Evolutionary conservation across 345 rosid genomes (phyloP).

Genomic region (Streptanthus diversifolius): DNA sequence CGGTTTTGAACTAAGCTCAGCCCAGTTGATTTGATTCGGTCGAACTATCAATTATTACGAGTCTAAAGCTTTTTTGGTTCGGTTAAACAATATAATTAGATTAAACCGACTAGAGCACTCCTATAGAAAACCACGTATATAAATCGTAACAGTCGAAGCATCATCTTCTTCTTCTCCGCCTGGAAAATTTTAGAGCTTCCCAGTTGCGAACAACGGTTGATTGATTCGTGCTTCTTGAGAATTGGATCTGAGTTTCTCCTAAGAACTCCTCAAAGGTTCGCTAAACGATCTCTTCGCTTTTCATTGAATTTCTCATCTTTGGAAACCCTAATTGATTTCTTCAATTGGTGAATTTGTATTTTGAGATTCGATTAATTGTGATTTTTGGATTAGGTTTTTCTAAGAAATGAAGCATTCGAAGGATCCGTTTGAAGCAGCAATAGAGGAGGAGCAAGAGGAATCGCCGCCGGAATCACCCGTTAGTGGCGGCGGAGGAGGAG

Average conservation of each 20-base stretch:
- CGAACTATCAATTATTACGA: background rate
- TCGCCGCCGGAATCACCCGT: slow-evolving; percentile 59
- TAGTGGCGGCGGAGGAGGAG: slow-evolving; percentile 40
- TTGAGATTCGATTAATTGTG: background rate
- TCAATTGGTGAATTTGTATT: background rate
- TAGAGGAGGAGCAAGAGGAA: slow-evolving; percentile 73
- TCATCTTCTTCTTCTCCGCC: background rate
- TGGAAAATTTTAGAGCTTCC: background rate
- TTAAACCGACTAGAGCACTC: slow-evolving; percentile 2
- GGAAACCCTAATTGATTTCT: slow-evolving; percentile 1
- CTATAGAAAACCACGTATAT: background rate
- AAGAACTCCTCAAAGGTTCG: background rate
- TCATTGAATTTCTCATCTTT: no score
- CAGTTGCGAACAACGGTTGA: background rate
- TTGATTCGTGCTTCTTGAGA: slow-evolving; percentile 4
- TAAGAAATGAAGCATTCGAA: slow-evolving; percentile 66
- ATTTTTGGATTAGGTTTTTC: slow-evolving; percentile 6
- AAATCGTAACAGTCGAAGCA: background rate
- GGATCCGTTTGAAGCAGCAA: slow-evolving; percentile 92
- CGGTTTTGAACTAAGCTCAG: background rate
- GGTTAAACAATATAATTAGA: background rate
- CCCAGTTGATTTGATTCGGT: background rate
- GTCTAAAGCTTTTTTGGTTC: background rate
- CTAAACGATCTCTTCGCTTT: background rate
- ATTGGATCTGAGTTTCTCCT: slow-evolving; percentile 4